Conservation (phyloP, 306 rosid genomes). For the Gillenia trifoliata region DNA sequence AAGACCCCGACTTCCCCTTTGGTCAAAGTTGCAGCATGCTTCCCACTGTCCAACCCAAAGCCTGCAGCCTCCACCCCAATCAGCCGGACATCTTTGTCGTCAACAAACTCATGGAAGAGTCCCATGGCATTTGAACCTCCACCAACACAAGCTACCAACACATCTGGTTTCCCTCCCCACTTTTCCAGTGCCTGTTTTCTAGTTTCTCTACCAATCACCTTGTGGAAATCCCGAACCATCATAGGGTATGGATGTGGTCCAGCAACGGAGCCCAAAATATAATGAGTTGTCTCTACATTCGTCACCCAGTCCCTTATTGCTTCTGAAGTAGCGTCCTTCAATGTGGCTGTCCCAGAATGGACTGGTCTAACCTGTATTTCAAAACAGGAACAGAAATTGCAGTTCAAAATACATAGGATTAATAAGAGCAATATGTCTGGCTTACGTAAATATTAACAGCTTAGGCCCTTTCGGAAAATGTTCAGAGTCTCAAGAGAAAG, state of each 20-base stretch:
- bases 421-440: neutral
- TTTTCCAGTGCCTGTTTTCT: constrained; percentile 88
- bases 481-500: neutral
- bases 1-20: constrained; percentile 90
- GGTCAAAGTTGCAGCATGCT: constrained; percentile 92
- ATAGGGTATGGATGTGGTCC: constrained; percentile 99
- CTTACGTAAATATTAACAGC: neutral
- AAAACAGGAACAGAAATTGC: neutral
- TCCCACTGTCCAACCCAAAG: constrained; percentile 84
- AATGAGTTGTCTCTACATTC: constrained; percentile 96
- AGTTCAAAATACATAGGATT: neutral
- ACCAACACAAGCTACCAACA: constrained; percentile 86
- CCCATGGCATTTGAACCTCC: constrained; percentile 99
- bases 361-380: constrained; percentile 71
- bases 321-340: constrained; percentile 97
- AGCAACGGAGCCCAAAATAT: constrained; percentile 95
- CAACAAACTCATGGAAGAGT: constrained; percentile 80
- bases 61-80: constrained; percentile 98
- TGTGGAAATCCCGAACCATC: constrained; percentile 98
- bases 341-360: constrained; percentile 91
- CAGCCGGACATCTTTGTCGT: constrained; percentile 69
- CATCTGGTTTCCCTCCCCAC: constrained; percentile 97
- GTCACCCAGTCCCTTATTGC: constrained; percentile 99
- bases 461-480: neutral
- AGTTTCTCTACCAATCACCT: constrained; percentile 88